phyloP scores from a whole-genome alignment of 2,329 filamentous ascomycete genomes.

The Dothistroma pini region DNA sequence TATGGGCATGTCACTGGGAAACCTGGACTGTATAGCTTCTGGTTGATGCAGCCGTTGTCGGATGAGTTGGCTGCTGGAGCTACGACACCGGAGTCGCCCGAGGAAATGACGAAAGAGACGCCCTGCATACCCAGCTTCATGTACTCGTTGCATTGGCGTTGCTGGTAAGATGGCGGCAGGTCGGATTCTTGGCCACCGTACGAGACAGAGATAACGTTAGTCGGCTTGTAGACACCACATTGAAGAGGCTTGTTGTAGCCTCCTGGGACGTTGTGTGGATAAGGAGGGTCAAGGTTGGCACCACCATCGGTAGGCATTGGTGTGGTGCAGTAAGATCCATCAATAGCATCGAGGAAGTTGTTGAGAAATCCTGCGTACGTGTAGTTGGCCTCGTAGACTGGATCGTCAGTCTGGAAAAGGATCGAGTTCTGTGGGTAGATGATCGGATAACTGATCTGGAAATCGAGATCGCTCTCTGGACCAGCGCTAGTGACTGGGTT shows the following conservation, averaged over 20 bases:
- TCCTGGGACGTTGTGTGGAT: slow-evolving; percentile 36
- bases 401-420: slow-evolving; percentile 48
- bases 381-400: slow-evolving; percentile 36
- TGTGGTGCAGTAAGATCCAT: slow-evolving; percentile 51
- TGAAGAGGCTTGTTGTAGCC: slow-evolving; percentile 46
- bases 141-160: slow-evolving; percentile 45
- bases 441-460: slow-evolving; percentile 48
- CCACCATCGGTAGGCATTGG: slow-evolving; percentile 22
- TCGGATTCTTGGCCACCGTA: slow-evolving; percentile 56
- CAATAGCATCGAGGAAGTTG: slow-evolving; percentile 47
- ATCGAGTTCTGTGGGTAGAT: slow-evolving; percentile 51
- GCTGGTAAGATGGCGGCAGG: slow-evolving; percentile 45
- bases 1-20: slow-evolving; percentile 38
- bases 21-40: background rate
- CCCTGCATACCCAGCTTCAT: slow-evolving; percentile 51
- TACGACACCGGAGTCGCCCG: slow-evolving; percentile 46
- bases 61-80: slow-evolving; percentile 31
- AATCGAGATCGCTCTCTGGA: slow-evolving; percentile 48
- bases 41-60: slow-evolving; percentile 36
- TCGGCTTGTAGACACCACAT: slow-evolving; percentile 49
- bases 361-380: slow-evolving; percentile 38
- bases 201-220: slow-evolving; percentile 58
- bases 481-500: slow-evolving; percentile 46
- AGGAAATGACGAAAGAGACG: slow-evolving; percentile 48
- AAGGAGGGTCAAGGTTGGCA: slow-evolving; percentile 51